A percentile compares a stretch with the other conserved stretches of the same genome.
Evolutionary conservation across 805 yeast genomes (phyloP).

Genomic region (Candida glaebosa): DNA sequence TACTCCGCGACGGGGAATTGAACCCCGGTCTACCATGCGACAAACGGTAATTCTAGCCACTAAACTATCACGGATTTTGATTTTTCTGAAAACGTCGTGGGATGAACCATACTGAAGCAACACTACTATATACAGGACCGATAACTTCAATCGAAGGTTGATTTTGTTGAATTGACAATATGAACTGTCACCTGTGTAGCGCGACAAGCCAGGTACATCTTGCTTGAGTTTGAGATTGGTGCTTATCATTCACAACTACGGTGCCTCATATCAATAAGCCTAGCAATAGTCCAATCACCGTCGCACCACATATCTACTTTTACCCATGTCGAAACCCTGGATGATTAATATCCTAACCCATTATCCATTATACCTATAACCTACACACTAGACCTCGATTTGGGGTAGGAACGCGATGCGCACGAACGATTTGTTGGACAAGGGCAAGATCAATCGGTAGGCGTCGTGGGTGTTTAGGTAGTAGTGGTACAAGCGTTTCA

Average conservation of each 20-base stretch:
- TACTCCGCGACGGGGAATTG: conserved; percentile 14
- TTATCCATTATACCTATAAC: neutral
- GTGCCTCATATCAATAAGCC: neutral
- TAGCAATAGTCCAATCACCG: too few relatives aligned
- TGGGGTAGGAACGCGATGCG: conserved; percentile 51
- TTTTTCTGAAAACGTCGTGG: neutral
- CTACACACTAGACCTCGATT: neutral
- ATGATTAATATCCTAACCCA: neutral
- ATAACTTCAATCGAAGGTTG: too few relatives aligned
- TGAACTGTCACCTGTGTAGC: too few relatives aligned
- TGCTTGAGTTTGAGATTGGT: neutral
- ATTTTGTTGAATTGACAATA: too few relatives aligned
- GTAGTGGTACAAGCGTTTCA: conserved; percentile 78
- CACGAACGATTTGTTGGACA: conserved; percentile 48
- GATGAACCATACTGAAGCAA: neutral
- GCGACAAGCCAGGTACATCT: too few relatives aligned
- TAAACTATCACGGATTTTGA: conserved; percentile 13
- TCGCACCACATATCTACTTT: too few relatives aligned
- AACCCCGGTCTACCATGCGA: conserved; percentile 16
- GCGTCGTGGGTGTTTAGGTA: conserved; percentile 94
- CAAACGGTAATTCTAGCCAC: conserved; percentile 15
- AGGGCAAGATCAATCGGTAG: conserved; percentile 76
- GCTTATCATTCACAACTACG: neutral
- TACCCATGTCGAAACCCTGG: too few relatives aligned
- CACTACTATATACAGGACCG: too few relatives aligned